Base-by-base conservation (phyloP, 2,329 filamentous ascomycete species). In the Claviceps maximensis region DNA sequence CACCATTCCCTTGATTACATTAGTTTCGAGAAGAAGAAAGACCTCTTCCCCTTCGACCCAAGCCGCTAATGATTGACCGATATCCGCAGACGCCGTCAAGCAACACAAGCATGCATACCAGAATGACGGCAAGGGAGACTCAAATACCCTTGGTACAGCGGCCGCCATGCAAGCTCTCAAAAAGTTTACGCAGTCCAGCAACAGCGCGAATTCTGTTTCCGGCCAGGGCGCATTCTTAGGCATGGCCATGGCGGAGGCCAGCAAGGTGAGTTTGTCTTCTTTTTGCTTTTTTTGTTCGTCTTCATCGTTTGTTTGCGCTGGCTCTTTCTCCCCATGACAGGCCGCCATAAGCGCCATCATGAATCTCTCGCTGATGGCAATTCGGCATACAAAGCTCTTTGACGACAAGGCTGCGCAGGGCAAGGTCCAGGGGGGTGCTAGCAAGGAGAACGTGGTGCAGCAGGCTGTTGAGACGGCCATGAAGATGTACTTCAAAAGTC, bases 401-500 rank as follows among this genome's bases (percentile, higher is more conserved):
- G 80, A 84, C 58, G 69, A 73, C 64, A 79, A 82, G 66, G 66
- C 72, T 31, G 69, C 74, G 10, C 67, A 76, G 58, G 79, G 79
- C 59, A 74, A 77, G 59, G 71, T 80, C 21, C 65, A 71, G 3
- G 68, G 75, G 25, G 75, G 77, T 27, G 79, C 84, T 5, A 86
- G 80, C 69, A 95, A 95, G 78, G 82, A 95, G 69, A 83, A 82
- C 48, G 88, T 82, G 49, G 74, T 96, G 47, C 82, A 86, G 65
- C 75, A 83, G 67, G 90, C 90, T 3, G 89, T 83, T 1, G 84
- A 95, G 75, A 85, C 87, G 78, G 90, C 89, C 2, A 69, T 95
- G 61, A 89, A 95, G 78, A 86, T 95, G 80, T 95, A 90, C 69
- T 72, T 94, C 74, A 90, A 95, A 79, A 82, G 78, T 60, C 77